Base-by-base conservation (phyloP, 2,329 filamentous ascomycete species). In the Alternaria triticimaculans region DNA sequence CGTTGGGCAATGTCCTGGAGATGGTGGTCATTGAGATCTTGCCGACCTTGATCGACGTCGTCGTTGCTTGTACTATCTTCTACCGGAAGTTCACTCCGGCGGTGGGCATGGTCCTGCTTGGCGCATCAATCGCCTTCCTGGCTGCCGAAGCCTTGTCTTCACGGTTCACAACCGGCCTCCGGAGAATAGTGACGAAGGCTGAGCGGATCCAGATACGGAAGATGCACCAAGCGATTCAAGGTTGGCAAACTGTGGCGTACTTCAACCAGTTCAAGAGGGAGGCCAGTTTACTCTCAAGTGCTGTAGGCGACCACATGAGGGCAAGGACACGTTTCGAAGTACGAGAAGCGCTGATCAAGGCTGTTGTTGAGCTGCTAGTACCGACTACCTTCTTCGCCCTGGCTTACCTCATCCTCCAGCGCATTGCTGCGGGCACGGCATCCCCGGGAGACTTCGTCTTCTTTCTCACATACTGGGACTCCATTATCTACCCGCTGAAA, bases 231-330 rank as follows among this genome's bases (percentile, higher is more conserved):
- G 59, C 66, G 10, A 53, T 68, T 1, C 61, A 64, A 30, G 57
- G 59, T 37, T 89, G 87, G 88, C 80, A 83, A 33, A 88, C 87
- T 0, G 86, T 89, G 3, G 76, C 79, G 58, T 83, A 84, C 64
- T 89, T 89, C 78, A 68, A 68, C 23, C 56, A 61, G 2, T 63
- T 66, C 51, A 51, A 51, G 25, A 30, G 48, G 3, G 43, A 45
- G 12, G 43, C 43, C 3, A 21, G 12, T 45, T 1, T 45, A 7
- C 43, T 45, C 1, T 45, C 20, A 0, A 23, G 43, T 45, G 43
- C 43, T 45, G 20, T 45, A 8, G 20, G 43, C 43, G 43, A 45
- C 20, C 20, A 45, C 3, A 45, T 45, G 20, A 45, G 4, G 20
- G 43, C 20, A 45, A 45, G 20, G 20, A 45, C 20, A 45, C 43